Percentiles rank a stretch among this genome's conserved stretches.
Evolutionary conservation across 495 filamentous ascomycete genomes (phyloP).

Genomic region (Bryoglossum gracile): DNA sequence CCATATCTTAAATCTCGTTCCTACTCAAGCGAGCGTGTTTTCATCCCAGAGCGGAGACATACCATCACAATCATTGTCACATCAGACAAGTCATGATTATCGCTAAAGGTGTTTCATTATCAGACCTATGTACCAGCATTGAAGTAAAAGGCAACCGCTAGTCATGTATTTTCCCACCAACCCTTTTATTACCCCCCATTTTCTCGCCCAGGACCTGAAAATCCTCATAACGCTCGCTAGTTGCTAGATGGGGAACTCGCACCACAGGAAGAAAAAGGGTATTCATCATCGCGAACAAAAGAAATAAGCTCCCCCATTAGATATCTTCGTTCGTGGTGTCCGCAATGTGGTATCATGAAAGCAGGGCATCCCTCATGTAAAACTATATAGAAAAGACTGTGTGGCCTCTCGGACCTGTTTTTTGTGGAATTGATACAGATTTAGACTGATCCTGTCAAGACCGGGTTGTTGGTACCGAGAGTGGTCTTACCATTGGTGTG

Average conservation of each 20-base stretch:
- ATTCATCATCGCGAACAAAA: constrained; percentile 1
- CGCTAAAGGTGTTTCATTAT: background rate
- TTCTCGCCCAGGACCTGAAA: background rate
- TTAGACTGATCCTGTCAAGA: constrained; percentile 36
- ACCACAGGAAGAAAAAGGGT: background rate
- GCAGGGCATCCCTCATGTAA: constrained; percentile 16
- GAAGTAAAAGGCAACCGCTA: background rate
- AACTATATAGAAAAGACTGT: constrained; percentile 8
- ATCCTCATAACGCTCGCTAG: background rate
- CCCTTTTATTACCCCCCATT: background rate
- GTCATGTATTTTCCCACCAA: background rate
- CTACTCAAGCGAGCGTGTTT: no score
- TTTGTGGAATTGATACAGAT: background rate
- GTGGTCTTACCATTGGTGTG: constrained; percentile 28
- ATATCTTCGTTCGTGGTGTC: constrained; percentile 31
- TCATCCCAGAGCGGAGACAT: no score
- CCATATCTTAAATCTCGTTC: no score
- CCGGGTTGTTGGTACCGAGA: constrained; percentile 41
- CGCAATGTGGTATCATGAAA: constrained; percentile 39
- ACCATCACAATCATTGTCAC: no score
- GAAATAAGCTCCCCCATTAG: constrained; percentile 6
- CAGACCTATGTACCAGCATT: background rate
- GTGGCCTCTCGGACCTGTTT: constrained; percentile 8
- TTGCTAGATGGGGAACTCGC: background rate
- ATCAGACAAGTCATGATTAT: no score